These are phyloP conservation scores for Saccharomycopsis sp. DNA, from an alignment of 805 yeast genomes.

Conservation along the genomic window DNA sequence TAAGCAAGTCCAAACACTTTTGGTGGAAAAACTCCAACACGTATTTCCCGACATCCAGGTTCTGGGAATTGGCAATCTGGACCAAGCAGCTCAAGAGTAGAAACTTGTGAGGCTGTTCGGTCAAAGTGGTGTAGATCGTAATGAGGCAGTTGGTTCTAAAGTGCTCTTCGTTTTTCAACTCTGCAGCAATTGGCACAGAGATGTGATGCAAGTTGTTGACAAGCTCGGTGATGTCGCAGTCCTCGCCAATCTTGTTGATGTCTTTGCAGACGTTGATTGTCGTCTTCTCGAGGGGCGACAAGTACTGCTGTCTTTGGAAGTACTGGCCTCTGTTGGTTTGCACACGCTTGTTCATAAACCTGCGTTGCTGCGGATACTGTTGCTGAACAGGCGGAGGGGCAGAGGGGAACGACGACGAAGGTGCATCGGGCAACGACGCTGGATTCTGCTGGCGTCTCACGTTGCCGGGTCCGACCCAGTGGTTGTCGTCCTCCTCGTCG, in stretches of 20 bases:
- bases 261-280: slow-evolving; percentile 16
- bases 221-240: slow-evolving; percentile 8
- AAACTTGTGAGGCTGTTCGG: slow-evolving; percentile 89
- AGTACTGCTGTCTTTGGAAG: no score
- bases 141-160: slow-evolving; percentile 28
- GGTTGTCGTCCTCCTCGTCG: no score
- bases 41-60: slow-evolving; percentile 56
- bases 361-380: no score
- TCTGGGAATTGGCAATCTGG: slow-evolving; percentile 54
- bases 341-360: no score
- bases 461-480: no score
- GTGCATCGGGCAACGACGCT: no score
- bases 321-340: no score
- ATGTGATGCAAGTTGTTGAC: slow-evolving; percentile 12
- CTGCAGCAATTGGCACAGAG: slow-evolving; percentile 14
- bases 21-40: slow-evolving; percentile 62
- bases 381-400: no score
- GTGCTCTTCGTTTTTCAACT: slow-evolving; percentile 8
- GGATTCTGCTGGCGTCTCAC: no score
- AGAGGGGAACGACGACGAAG: no score
- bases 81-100: slow-evolving; percentile 62
- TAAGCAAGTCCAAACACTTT: slow-evolving; percentile 48
- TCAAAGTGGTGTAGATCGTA: slow-evolving; percentile 57
- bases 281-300: slow-evolving; percentile 12
- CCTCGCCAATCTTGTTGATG: slow-evolving; percentile 15